A percentile compares a stretch with the other conserved stretches of the same genome.
These are phyloP conservation scores for Pholiota microspora DNA, from an alignment of 768 basidiomycete species.

Conservation along the genomic window DNA sequence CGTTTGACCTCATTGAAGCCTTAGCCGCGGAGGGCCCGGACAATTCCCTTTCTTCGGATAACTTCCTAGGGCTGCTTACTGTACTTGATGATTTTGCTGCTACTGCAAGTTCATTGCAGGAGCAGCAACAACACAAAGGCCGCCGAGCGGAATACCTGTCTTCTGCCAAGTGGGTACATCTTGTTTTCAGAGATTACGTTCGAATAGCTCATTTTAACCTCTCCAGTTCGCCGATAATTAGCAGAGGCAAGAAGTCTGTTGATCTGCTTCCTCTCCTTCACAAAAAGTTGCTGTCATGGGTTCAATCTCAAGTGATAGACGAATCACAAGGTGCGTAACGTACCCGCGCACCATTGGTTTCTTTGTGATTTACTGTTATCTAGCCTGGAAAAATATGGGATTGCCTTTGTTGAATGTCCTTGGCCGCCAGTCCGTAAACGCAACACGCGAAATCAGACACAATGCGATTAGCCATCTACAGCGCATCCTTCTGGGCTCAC, in stretches of 20 bases:
- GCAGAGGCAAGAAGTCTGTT: conserved; percentile 79
- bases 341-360: not conserved
- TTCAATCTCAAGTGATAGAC: conserved; percentile 44
- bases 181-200: not conserved
- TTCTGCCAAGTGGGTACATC: conserved; percentile 44
- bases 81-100: conserved; percentile 87
- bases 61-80: conserved; percentile 75
- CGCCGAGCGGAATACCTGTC: conserved; percentile 50
- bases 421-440: conserved; percentile 79
- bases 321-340: conserved; percentile 39
- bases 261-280: conserved; percentile 78
- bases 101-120: conserved; percentile 57
- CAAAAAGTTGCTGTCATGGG: conserved; percentile 57
- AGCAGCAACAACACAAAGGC: conserved; percentile 53
- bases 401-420: conserved; percentile 74
- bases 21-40: conserved; percentile 64
- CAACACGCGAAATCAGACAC: conserved; percentile 83
- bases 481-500: conserved; percentile 78
- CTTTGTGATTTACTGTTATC: not conserved
- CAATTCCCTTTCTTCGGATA: conserved; percentile 69
- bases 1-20: conserved; percentile 73
- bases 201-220: conserved; percentile 6
- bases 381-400: conserved; percentile 76
- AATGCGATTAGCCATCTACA: conserved; percentile 78
- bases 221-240: conserved; percentile 68